Percentiles rank a stretch among this genome's conserved stretches.
phyloP scores from a whole-genome alignment of 2,329 filamentous ascomycete genomes.

The Fusarium acutatum region DNA sequence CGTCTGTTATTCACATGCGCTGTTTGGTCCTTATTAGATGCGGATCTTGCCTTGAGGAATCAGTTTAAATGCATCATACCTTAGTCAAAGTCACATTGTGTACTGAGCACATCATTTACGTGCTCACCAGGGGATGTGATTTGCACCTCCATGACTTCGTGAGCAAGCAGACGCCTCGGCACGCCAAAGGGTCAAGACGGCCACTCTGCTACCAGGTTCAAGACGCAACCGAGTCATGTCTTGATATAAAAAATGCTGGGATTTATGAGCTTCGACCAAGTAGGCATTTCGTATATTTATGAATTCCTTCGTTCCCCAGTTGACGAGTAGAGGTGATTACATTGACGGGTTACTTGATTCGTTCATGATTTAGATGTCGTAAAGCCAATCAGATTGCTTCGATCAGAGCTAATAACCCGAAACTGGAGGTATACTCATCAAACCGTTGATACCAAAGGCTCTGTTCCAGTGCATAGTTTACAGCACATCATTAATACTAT shows the following conservation, averaged over 20 bases:
- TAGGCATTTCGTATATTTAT: neutral
- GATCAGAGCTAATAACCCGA: neutral
- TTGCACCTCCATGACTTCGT: neutral
- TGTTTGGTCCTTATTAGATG: neutral
- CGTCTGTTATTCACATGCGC: neutral
- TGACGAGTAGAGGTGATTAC: neutral
- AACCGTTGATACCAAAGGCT: no score
- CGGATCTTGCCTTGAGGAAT: neutral
- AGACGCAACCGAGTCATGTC: neutral
- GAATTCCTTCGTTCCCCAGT: neutral
- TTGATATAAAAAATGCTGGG: neutral
- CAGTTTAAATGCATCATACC: neutral
- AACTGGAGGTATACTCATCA: neutral
- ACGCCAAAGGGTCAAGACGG: neutral
- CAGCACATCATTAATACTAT: no score
- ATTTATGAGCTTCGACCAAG: neutral
- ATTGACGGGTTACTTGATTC: constrained; percentile 24
- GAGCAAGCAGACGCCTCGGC: neutral
- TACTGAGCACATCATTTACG: neutral
- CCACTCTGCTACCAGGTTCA: neutral
- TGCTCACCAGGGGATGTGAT: neutral
- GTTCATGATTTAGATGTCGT: neutral
- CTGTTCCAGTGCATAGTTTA: rapidly evolving
- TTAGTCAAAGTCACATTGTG: neutral
- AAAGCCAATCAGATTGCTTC: neutral